Base-by-base conservation (phyloP, 306 rosid species). In the Astragalus membranaceus region DNA sequence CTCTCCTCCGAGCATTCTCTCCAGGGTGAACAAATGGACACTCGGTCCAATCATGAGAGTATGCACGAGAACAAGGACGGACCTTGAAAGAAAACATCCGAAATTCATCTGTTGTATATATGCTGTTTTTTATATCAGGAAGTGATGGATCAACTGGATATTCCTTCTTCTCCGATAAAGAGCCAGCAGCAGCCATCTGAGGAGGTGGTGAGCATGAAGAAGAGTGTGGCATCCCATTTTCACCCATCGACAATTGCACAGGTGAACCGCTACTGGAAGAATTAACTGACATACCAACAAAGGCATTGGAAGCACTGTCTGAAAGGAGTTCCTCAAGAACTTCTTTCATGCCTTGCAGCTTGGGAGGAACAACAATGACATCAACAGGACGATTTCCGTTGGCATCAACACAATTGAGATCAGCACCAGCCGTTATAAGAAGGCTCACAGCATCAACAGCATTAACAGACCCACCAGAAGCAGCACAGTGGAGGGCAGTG, bases 11-110 rank as follows among this genome's bases (percentile, higher is more conserved):
- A 67, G 97, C 97, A 71, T 92, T 92, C 83, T 92, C 97, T 36
- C 97, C 97, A 0, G 97, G 97, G 69, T 92, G 97, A 49, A 92
- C 97, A 61, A 88, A 92, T 2, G 97, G 97, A 70, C 97, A 92
- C 65, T 92, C 96, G 0, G 97, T 92, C 97, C 97, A 92, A 65
- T 92, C 97, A 71, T 92, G 97, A 3, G 97, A 92, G 60, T 92
- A 89, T 1, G 97, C 94, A 16, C 96, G 87, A 5, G 97, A 92
- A 75, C 97, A 92, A 55, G 94, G 96, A 4, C 93, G 85, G 10
- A 92, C 90, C 85, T 92, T 92, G 84, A 92, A 89, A 7, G 96
- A 88, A 78, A 85, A 92, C 96, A 92, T 92, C 42, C 97, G 88
- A 67, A 92, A 92, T 65, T 92, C 97, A 78, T 92, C 97, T 0